These are phyloP conservation scores for Rhizoclosmatium sp. DNA, from an alignment of 192 early-diverging fungal species.

Conservation along the genomic window DNA sequence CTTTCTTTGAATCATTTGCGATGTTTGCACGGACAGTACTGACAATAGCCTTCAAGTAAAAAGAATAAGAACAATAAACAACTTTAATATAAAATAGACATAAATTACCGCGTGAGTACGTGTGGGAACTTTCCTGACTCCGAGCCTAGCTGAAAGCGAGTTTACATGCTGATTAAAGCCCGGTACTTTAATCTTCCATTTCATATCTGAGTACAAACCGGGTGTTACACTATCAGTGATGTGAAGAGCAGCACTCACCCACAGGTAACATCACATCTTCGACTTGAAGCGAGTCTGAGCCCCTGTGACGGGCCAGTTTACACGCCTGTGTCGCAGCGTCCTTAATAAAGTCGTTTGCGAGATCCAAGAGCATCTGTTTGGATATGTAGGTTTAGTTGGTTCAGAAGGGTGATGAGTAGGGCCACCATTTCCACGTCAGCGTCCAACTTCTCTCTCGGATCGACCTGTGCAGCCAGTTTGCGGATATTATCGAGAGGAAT, in stretches of 20 bases:
- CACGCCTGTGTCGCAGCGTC: constrained; percentile 34
- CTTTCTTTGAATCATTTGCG: constrained; percentile 8
- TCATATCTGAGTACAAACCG: constrained; percentile 32
- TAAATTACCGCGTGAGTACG: constrained; percentile 12
- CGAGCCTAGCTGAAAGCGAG: background rate
- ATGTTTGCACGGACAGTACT: constrained; percentile 2
- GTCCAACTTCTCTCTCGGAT: constrained; percentile 35
- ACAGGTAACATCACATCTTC: constrained; percentile 44
- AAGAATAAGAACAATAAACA: background rate
- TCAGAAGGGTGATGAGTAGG: background rate
- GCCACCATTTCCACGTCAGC: constrained; percentile 29
- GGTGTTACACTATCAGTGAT: background rate
- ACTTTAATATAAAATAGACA: background rate
- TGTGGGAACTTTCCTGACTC: constrained; percentile 4
- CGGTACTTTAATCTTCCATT: constrained; percentile 46
- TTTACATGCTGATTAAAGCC: constrained; percentile 42
- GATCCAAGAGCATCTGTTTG: constrained; percentile 44
- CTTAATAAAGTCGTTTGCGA: constrained; percentile 44
- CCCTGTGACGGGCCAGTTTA: constrained; percentile 39
- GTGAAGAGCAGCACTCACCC: constrained; percentile 33
- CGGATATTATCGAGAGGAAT: constrained; percentile 10
- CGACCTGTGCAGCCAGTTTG: constrained; percentile 12
- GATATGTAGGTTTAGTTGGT: background rate
- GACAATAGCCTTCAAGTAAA: background rate
- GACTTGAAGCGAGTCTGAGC: constrained; percentile 30